These are phyloP conservation scores for Aspergillus ellipticus DNA, from an alignment of 495 filamentous ascomycete species.

Conservation along the genomic window DNA sequence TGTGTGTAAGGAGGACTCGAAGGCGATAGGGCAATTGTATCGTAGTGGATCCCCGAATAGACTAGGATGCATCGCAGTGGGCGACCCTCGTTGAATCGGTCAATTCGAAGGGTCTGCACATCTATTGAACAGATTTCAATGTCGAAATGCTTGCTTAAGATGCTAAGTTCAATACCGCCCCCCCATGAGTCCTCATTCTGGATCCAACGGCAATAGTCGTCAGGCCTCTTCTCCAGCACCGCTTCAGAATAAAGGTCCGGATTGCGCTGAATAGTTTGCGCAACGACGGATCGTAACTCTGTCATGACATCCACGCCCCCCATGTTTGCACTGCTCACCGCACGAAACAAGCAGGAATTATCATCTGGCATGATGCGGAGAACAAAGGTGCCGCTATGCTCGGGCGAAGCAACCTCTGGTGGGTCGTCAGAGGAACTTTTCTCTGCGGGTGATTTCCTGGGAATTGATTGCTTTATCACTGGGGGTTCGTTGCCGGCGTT, in stretches of 20 bases:
- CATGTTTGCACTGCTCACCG: constrained; percentile 74
- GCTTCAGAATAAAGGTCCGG: constrained; percentile 67
- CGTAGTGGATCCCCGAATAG: constrained; percentile 95
- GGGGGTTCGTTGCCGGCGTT: constrained; percentile 17
- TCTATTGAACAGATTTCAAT: constrained; percentile 86
- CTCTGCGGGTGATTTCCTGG: constrained; percentile 18
- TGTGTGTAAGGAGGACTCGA: constrained; percentile 54
- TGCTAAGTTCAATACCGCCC: constrained; percentile 83
- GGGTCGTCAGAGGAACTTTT: constrained; percentile 49
- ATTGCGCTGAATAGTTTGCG: constrained; percentile 71
- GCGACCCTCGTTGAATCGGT: constrained; percentile 78
- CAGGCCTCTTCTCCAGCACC: constrained; percentile 69
- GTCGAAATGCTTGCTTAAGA: constrained; percentile 79
- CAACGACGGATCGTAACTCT: constrained; percentile 76
- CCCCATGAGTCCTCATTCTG: constrained; percentile 81
- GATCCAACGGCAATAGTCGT: constrained; percentile 84
- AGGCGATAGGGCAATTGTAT: constrained; percentile 76
- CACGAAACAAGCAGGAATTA: constrained; percentile 92
- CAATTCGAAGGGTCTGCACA: constrained; percentile 62
- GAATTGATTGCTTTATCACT: constrained; percentile 18
- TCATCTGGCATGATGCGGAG: constrained; percentile 97
- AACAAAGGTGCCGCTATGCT: constrained; percentile 62
- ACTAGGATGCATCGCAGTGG: constrained; percentile 73
- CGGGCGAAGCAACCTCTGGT: constrained; percentile 63
- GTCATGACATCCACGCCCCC: constrained; percentile 68